Percentiles rank a stretch among this genome's conserved stretches.
phyloP scores from a whole-genome alignment of 148 eudicot genomes.

The Polygonum aviculare region DNA sequence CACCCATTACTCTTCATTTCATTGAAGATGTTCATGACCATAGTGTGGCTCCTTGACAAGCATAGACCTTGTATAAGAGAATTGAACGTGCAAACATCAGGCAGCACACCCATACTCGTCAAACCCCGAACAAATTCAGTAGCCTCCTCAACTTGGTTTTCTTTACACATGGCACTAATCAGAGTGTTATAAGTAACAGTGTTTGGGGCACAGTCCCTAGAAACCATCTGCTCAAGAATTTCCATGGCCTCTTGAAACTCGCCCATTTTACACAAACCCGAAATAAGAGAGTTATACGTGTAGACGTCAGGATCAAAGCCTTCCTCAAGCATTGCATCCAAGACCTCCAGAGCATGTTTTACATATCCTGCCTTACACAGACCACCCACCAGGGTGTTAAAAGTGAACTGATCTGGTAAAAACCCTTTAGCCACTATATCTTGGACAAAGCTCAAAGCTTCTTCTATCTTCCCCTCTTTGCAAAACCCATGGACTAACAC shows the following conservation, averaged over 20 bases:
- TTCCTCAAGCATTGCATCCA: conserved; percentile 81
- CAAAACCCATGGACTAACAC: conserved; percentile 80
- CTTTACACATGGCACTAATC: conserved; percentile 80
- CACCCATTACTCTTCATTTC: conserved; percentile 86
- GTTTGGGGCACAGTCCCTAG: conserved; percentile 64
- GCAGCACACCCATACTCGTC: conserved; percentile 57
- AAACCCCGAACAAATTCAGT: conserved; percentile 61
- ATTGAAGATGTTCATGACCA: conserved; percentile 56
- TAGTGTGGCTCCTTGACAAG: conserved; percentile 41
- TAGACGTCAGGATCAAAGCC: conserved; percentile 81
- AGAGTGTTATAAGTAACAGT: conserved; percentile 73
- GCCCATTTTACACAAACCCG: conserved; percentile 68
- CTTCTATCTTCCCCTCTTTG: conserved; percentile 62
- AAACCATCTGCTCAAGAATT: conserved; percentile 76
- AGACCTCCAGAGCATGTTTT: conserved; percentile 65
- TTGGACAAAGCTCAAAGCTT: conserved; percentile 65
- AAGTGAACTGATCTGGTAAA: conserved; percentile 70
- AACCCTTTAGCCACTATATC: conserved; percentile 60
- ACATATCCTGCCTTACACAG: conserved; percentile 68
- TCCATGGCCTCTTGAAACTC: conserved; percentile 81
- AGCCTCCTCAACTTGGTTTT: conserved; percentile 76
- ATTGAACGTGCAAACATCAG: conserved; percentile 87
- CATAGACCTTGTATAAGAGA: conserved; percentile 93
- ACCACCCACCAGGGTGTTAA: conserved; percentile 72
- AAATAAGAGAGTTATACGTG: conserved; percentile 70